A percentile compares a stretch with the other conserved stretches of the same genome.
Evolutionary conservation across 2,329 filamentous ascomycete genomes (phyloP).

Genomic region (Colletotrichum lentis): DNA sequence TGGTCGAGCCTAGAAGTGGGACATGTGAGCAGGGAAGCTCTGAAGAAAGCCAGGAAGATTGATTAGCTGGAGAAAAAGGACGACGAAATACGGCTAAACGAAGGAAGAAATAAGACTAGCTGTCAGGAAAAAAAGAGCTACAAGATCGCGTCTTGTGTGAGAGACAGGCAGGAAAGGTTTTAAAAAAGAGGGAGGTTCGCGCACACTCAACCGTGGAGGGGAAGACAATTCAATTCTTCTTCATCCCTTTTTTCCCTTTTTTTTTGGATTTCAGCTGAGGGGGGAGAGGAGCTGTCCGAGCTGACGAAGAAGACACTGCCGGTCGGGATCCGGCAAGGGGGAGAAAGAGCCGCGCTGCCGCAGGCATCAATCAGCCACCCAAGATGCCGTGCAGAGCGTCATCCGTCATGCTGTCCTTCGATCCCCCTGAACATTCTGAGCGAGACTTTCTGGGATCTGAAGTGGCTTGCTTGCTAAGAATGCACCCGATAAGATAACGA

Average conservation of each 20-base stretch:
- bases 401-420: constrained; percentile 8
- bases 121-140: neutral
- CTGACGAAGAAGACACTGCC: constrained; percentile 33
- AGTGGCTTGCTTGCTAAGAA: constrained; percentile 10
- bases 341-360: neutral
- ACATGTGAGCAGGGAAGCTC: constrained; percentile 27
- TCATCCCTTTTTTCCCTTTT: constrained; percentile 33
- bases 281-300: constrained; percentile 16
- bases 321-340: constrained; percentile 5
- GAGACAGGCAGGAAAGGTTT: neutral
- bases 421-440: constrained; percentile 16
- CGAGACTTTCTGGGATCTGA: constrained; percentile 12
- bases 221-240: neutral
- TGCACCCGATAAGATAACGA: neutral
- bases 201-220: neutral
- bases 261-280: constrained; percentile 1
- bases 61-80: neutral
- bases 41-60: constrained; percentile 22
- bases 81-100: constrained; percentile 7
- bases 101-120: constrained; percentile 15
- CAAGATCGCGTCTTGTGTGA: neutral
- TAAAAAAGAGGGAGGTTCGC: neutral
- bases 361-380: constrained; percentile 8
- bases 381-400: constrained; percentile 13
- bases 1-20: constrained; percentile 18